Percentiles rank a stretch among this genome's conserved stretches.
These are phyloP conservation scores for Epicoccum nigrum DNA, from an alignment of 2,329 filamentous ascomycete species.

Conservation along the genomic window DNA sequence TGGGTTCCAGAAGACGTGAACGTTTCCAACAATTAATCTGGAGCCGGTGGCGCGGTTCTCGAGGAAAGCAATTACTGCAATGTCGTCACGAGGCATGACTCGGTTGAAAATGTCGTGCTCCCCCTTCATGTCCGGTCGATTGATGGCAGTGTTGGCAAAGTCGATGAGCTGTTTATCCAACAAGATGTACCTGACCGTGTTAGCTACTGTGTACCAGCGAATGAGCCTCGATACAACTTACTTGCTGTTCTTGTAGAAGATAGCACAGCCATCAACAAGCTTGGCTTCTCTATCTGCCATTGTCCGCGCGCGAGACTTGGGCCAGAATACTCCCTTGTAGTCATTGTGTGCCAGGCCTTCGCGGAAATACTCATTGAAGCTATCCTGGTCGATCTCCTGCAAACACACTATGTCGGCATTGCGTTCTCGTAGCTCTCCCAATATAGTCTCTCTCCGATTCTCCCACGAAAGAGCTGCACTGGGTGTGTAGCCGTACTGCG, in stretches of 20 bases:
- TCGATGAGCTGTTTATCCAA: constrained; percentile 95
- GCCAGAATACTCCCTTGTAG: constrained; percentile 94
- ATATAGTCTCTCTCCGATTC: constrained; percentile 79
- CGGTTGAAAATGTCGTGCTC: constrained; percentile 98
- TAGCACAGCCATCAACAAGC: constrained; percentile 92
- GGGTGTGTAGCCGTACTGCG: constrained; percentile 89
- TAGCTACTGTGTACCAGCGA: constrained; percentile 8
- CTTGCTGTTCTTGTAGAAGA: constrained; percentile 95
- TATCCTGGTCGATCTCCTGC: constrained; percentile 91
- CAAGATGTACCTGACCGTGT: constrained; percentile 67
- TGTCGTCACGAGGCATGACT: constrained; percentile 97
- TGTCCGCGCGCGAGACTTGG: constrained; percentile 86
- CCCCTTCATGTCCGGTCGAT: constrained; percentile 94
- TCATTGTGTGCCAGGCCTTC: constrained; percentile 84
- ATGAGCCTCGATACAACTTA: constrained; percentile 32
- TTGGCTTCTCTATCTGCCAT: constrained; percentile 90
- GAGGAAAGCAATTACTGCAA: constrained; percentile 88
- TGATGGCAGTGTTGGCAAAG: constrained; percentile 90
- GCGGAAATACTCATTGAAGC: constrained; percentile 88
- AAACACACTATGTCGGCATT: constrained; percentile 90
- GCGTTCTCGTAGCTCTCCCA: constrained; percentile 78
- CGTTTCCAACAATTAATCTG: constrained; percentile 89
- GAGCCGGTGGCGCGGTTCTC: constrained; percentile 92
- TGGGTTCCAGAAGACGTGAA: constrained; percentile 94
- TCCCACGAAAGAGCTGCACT: constrained; percentile 84